Evolutionary conservation across 2,329 filamentous ascomycete genomes (phyloP), one percentile per base, ranked within the genome.

Genomic region (Mollisiaceae sp.): DNA sequence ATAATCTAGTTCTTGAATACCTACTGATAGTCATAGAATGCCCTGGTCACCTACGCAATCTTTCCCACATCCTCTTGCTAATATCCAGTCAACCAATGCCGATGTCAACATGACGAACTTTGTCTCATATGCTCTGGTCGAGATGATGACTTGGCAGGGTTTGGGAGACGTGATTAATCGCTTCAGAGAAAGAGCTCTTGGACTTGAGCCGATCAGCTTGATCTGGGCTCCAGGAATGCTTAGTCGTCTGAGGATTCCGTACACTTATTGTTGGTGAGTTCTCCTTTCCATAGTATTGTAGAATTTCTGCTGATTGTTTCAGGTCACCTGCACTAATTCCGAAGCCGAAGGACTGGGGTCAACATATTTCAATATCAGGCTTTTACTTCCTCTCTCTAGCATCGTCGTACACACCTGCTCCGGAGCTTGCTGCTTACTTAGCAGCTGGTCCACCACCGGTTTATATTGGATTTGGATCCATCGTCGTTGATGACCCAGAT

Each of bases 81-180:
- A 90, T 66, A 86, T 91, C 57, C 82, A 87, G 65, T 85, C 85
- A 1, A 85, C 86, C 0, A 89, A 89, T 66, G 85, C 86, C 0
- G 88, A 91, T 70, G 79, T 83, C 2, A 84, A 82, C 11, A 81
- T 89, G 54, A 87, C 87, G 0, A 91, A 91, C 68, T 91, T 88
- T 73, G 83, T 91, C 41, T 88, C 86, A 1, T 92, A 91, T 72
- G 84, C 85, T 4, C 79, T 91, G 50, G 86, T 91, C 1, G 89
- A 92, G 66, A 87, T 91, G 81, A 82, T 92, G 78, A 89, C 89
- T 18, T 91, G 89, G 89, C 89, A 92, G 77, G 89, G 89, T 0
- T 80, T 97, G 4, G 94, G 94, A 43, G 94, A 97, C 77, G 82
- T 97, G 6, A 94, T 97, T 75, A 97, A 98, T 75, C 85, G 89